Percentiles rank a stretch among this genome's conserved stretches.
Conservation (phyloP, 2,329 filamentous ascomycete genomes). For the Ophiostoma himal-ulmi region DNA sequence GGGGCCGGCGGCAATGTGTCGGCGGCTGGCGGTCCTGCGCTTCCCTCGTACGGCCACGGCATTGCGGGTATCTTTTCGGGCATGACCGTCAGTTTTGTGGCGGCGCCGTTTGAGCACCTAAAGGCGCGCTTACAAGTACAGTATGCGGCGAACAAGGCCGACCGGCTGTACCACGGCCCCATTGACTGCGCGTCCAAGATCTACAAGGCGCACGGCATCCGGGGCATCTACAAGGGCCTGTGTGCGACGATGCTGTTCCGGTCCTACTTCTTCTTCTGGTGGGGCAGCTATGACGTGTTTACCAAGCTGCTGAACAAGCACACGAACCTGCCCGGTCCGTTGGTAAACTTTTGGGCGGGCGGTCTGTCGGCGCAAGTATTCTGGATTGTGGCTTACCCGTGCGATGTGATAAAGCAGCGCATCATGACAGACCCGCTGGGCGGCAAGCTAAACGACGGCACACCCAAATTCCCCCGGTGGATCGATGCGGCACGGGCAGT, state of each 20-base stretch:
- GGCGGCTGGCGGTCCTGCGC: constrained; percentile 40
- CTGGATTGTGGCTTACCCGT: constrained; percentile 88
- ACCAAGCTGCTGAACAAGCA: constrained; percentile 59
- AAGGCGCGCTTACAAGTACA: constrained; percentile 93
- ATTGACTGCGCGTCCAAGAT: constrained; percentile 75
- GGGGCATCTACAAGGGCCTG: constrained; percentile 80
- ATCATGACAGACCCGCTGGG: constrained; percentile 94
- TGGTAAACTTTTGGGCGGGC: constrained; percentile 95
- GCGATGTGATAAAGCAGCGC: constrained; percentile 89
- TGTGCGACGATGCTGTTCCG: constrained; percentile 81
- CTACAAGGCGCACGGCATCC: constrained; percentile 63
- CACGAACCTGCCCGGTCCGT: constrained; percentile 67
- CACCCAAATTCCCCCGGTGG: constrained; percentile 67
- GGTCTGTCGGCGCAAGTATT: constrained; percentile 90
- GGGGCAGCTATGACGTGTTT: constrained; percentile 88
- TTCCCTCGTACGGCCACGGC: constrained; percentile 77
- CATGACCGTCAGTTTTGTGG: constrained; percentile 84
- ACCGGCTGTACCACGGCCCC: constrained; percentile 77
- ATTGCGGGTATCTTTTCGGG: constrained; percentile 84
- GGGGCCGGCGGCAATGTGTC: constrained; percentile 24
- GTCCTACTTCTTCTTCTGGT: constrained; percentile 96
- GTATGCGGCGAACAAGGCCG: constrained; percentile 72
- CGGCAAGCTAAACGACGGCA: constrained; percentile 59
- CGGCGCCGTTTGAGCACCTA: constrained; percentile 89
- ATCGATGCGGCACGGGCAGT: constrained; percentile 71